A percentile compares a stretch with the other conserved stretches of the same genome.
Conservation (phyloP, 768 basidiomycete genomes). For the Boletales sp. region DNA sequence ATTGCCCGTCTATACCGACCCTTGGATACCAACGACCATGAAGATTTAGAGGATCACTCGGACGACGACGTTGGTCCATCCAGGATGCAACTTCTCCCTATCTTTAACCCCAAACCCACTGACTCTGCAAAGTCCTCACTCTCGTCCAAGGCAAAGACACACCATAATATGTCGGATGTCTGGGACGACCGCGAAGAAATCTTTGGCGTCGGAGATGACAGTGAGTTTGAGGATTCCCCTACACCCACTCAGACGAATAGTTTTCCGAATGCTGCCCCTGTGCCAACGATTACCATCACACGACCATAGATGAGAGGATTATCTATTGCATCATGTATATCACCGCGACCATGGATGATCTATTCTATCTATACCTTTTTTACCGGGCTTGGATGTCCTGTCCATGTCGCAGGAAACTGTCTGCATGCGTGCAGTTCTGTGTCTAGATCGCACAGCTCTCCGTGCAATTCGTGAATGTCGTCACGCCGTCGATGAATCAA, state of each 20-base stretch:
- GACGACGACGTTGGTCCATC: conserved; percentile 42
- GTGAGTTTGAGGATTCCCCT: conserved; percentile 47
- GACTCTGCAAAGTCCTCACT: conserved; percentile 16
- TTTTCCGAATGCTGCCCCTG: conserved; percentile 7
- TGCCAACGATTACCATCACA: conserved; percentile 28
- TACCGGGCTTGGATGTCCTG: not conserved
- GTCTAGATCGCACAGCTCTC: conserved; percentile 42
- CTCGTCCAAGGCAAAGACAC: conserved; percentile 27
- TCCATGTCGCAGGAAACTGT: conserved; percentile 9
- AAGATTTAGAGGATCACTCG: conserved; percentile 48
- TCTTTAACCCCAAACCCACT: conserved; percentile 27
- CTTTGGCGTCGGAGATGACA: conserved; percentile 64
- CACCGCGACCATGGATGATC: conserved; percentile 10
- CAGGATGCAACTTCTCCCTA: conserved; percentile 59
- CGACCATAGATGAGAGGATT: conserved; percentile 16
- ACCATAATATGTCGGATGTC: conserved; percentile 51
- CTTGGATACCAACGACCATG: conserved; percentile 47
- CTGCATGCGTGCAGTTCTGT: conserved; percentile 23
- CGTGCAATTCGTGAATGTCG: conserved; percentile 43
- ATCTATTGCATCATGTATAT: conserved; percentile 29
- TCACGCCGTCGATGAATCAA: conserved; percentile 39
- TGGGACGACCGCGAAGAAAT: conserved; percentile 81
- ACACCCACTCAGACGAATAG: conserved; percentile 6
- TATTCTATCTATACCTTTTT: conserved; percentile 10
- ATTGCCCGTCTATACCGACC: conserved; percentile 79